Conservation (phyloP, 1,284 basidiomycete species). For the Porogramme epimiltina region DNA sequence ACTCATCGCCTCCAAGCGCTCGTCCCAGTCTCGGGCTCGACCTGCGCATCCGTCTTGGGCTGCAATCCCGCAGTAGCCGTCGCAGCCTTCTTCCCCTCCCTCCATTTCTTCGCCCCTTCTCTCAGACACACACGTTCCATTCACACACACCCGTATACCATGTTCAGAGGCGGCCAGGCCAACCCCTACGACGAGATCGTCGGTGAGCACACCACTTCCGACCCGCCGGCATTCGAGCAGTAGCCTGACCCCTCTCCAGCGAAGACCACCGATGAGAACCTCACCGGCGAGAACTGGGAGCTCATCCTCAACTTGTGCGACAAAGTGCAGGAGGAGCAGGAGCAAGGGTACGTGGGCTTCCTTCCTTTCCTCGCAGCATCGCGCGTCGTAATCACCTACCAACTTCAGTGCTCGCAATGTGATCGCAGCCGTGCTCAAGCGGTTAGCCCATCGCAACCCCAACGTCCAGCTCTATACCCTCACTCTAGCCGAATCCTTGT, state of each 20-base stretch:
- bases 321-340: conserved; percentile 89
- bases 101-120: conserved; percentile 4
- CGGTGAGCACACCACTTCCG: conserved; percentile 53
- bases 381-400: not conserved
- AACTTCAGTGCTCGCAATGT: conserved; percentile 80
- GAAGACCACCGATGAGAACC: conserved; percentile 94
- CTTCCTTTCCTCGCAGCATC: not conserved
- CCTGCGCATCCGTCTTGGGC: no score
- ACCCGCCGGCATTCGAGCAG: not conserved
- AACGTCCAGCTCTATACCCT: conserved; percentile 97
- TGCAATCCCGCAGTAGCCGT: conserved; percentile 22
- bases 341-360: conserved; percentile 68
- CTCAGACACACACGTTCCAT: not conserved
- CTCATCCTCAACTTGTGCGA: conserved; percentile 95
- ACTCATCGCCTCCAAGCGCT: conserved; percentile 8
- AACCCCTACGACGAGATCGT: conserved; percentile 96
- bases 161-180: conserved; percentile 66
- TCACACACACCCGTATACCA: conserved; percentile 27
- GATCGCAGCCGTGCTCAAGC: conserved; percentile 85
- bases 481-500: conserved; percentile 83
- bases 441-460: conserved; percentile 90
- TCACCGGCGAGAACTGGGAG: conserved; percentile 96
- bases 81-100: conserved; percentile 14
- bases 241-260: conserved; percentile 43
- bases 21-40: not conserved